Conservation (phyloP, 73 alveolate genomes). For the Strombidium stylifer region DNA sequence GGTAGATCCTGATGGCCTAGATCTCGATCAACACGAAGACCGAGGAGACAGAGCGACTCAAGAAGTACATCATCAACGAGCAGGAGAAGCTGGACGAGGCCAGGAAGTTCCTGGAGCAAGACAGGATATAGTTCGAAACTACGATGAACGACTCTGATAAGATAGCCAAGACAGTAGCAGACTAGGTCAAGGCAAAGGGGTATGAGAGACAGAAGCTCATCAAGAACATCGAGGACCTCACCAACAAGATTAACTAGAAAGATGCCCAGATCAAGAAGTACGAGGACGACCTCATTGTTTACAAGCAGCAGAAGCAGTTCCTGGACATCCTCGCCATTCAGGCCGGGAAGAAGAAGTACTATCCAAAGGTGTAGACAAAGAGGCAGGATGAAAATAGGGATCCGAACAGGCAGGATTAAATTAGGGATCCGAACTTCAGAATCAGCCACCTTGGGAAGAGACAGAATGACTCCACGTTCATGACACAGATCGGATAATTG, state of each 20-base stretch:
- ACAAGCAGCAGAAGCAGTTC: constrained; percentile 11
- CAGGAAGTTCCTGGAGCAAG: constrained; percentile 37
- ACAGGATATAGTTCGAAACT: constrained; percentile 34
- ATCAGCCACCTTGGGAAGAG: no score
- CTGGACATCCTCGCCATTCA: constrained; percentile 29
- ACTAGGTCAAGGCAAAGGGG: neutral
- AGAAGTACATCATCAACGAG: constrained; percentile 44
- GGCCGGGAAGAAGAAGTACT: constrained; percentile 43
- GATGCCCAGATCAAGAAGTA: constrained; percentile 20
- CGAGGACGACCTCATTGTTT: constrained; percentile 14
- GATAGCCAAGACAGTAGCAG: constrained; percentile 37
- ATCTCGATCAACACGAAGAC: constrained; percentile 52
- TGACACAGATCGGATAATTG: neutral
- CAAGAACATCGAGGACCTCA: constrained; percentile 8
- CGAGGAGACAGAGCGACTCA: constrained; percentile 46
- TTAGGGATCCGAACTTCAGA: no score
- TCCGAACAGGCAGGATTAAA: no score
- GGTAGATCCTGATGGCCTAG: constrained; percentile 35
- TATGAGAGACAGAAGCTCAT: constrained; percentile 1
- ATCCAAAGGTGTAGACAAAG: no score
- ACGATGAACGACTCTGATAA: constrained; percentile 13
- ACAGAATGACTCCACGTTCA: no score
- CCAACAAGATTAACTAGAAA: constrained; percentile 8
- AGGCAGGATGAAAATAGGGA: no score
- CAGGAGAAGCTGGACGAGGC: constrained; percentile 56